phyloP scores from a whole-genome alignment of 148 eudicot species.

The Mesembryanthemum crystallinum region DNA sequence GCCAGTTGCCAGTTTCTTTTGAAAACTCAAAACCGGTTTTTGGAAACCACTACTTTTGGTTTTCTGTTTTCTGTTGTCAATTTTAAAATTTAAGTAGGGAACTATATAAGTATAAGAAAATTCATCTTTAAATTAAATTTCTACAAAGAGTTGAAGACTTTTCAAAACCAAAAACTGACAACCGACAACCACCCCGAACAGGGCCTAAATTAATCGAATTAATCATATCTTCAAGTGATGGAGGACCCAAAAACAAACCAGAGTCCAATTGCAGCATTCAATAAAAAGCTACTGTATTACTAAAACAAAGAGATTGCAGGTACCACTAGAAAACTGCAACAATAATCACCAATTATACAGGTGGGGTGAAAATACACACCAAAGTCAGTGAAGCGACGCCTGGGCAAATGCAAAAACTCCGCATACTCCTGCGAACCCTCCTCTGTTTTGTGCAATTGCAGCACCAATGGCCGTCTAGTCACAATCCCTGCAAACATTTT shows the following conservation, averaged over 20 bases:
- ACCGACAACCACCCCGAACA: too few relatives aligned
- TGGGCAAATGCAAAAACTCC: conserved; percentile 82
- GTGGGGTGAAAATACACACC: conserved; percentile 33
- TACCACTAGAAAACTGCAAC: background rate
- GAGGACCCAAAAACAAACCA: background rate
- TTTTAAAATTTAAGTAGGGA: too few relatives aligned
- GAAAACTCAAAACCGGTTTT: too few relatives aligned
- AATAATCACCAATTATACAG: background rate
- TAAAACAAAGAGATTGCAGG: background rate
- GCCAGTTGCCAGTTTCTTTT: too few relatives aligned
- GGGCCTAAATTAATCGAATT: background rate
- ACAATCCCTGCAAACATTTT: conserved; percentile 65
- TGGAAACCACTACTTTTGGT: too few relatives aligned
- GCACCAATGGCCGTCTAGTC: conserved; percentile 88
- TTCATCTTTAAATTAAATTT: too few relatives aligned
- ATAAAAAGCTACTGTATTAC: background rate
- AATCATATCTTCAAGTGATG: background rate
- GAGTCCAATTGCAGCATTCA: background rate
- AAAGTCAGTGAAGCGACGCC: conserved; percentile 70
- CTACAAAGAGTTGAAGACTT: too few relatives aligned
- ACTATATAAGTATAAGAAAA: too few relatives aligned
- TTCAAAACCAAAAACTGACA: too few relatives aligned
- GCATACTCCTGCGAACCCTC: conserved; percentile 77
- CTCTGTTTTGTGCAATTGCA: conserved; percentile 84
- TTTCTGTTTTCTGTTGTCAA: too few relatives aligned